Evolutionary conservation across 225 moss, liverwort and hornwort species (phyloP).

Genomic region (Takakia lepidozioides): DNA sequence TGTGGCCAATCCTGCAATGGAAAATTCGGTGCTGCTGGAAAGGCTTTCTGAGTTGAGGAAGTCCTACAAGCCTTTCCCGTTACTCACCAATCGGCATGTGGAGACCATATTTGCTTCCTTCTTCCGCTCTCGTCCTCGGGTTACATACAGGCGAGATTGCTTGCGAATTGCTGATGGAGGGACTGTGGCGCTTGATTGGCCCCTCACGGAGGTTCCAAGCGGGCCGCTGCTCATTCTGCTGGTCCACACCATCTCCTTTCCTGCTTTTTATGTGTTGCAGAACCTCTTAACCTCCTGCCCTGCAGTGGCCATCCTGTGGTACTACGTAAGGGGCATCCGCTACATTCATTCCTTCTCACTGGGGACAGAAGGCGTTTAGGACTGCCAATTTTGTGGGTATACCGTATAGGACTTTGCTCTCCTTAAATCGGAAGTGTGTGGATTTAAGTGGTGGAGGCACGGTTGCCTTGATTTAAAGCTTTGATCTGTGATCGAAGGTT

Average conservation of each 20-base stretch:
- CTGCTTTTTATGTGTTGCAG: background rate
- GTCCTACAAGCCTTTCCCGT: constrained; percentile 50
- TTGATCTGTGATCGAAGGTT: no score
- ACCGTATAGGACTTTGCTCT: no score
- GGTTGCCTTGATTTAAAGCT: no score
- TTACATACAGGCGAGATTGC: constrained; percentile 65
- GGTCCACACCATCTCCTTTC: constrained; percentile 29
- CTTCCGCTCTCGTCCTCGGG: constrained; percentile 60
- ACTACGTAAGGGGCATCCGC: no score
- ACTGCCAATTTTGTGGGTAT: no score
- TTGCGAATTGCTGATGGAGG: constrained; percentile 78
- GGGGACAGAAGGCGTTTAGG: no score
- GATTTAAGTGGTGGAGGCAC: no score
- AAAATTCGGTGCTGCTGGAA: constrained; percentile 25
- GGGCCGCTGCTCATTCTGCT: constrained; percentile 61
- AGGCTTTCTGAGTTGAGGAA: constrained; percentile 44
- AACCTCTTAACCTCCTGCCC: constrained; percentile 1
- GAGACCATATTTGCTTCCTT: constrained; percentile 86
- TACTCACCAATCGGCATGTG: constrained; percentile 66
- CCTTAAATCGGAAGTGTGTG: no score
- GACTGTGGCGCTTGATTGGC: constrained; percentile 88
- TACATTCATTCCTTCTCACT: no score
- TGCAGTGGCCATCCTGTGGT: no score
- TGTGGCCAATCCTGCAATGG: constrained; percentile 22
- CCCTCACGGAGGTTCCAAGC: constrained; percentile 38